These are phyloP conservation scores for Diaporthe citri DNA, from an alignment of 2,329 filamentous ascomycete species.

Conservation along the genomic window DNA sequence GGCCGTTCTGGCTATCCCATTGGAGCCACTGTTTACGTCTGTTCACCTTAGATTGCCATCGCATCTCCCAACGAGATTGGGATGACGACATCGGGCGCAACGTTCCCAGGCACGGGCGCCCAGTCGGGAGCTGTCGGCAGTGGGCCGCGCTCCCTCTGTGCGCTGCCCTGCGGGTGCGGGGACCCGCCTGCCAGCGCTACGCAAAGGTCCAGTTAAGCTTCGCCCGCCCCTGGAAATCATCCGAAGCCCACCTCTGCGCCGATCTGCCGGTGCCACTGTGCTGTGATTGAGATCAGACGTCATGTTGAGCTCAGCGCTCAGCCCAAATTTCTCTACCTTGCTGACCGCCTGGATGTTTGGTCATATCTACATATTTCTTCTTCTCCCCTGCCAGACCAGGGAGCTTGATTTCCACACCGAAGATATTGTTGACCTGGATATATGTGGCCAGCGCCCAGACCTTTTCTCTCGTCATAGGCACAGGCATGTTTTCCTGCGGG, in stretches of 20 bases:
- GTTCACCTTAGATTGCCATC: neutral
- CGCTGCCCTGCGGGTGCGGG: neutral
- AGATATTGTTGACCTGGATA: neutral
- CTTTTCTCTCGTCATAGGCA: slow-evolving; percentile 3
- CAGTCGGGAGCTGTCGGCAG: slow-evolving; percentile 3
- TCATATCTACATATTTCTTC: neutral
- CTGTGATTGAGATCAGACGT: neutral
- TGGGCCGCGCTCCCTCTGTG: neutral
- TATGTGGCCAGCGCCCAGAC: neutral
- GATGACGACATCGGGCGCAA: slow-evolving; percentile 16
- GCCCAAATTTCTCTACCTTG: neutral
- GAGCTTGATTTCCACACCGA: neutral
- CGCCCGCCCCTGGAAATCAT: slow-evolving; percentile 18
- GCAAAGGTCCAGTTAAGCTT: slow-evolving; percentile 19
- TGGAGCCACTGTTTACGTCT: slow-evolving; percentile 1
- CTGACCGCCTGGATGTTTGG: slow-evolving; percentile 1
- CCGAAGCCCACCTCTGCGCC: slow-evolving; percentile 1
- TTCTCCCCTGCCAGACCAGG: neutral
- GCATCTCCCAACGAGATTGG: neutral
- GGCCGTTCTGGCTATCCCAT: neutral
- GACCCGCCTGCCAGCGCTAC: neutral
- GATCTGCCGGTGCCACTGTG: neutral
- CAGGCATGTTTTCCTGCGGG: neutral
- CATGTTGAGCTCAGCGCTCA: slow-evolving; percentile 29
- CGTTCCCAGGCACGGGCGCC: slow-evolving; percentile 21